phyloP scores from a whole-genome alignment of 2,329 filamentous ascomycete species.

The Xylariaceae sp. region DNA sequence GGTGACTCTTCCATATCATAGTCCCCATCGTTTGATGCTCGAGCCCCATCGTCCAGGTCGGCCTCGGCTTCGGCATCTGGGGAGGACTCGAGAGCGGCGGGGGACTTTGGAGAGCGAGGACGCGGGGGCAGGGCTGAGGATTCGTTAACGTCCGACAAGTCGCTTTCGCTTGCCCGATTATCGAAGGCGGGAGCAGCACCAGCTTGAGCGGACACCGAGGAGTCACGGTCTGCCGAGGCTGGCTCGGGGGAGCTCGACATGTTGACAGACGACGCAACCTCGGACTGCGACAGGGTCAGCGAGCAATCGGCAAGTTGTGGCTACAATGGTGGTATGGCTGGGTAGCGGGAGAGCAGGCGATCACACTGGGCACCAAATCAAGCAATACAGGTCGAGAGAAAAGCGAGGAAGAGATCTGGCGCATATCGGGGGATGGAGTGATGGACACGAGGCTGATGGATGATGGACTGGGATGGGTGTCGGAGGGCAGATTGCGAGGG shows the following conservation, averaged over 20 bases:
- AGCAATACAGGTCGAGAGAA: constrained; percentile 34
- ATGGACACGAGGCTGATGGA: constrained; percentile 47
- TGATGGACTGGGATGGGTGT: constrained; percentile 40
- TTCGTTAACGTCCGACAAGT: constrained; percentile 69
- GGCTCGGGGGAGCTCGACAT: constrained; percentile 61
- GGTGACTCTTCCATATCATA: constrained; percentile 68
- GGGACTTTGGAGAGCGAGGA: constrained; percentile 41
- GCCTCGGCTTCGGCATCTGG: constrained; percentile 35
- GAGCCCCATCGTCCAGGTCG: constrained; percentile 38
- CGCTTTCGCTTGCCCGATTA: constrained; percentile 61
- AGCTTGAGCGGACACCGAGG: constrained; percentile 51
- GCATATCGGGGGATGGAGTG: constrained; percentile 36
- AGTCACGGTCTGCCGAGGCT: constrained; percentile 64
- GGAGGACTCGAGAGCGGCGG: constrained; percentile 29
- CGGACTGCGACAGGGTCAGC: constrained; percentile 52
- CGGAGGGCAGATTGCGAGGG: constrained; percentile 17
- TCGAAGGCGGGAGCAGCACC: constrained; percentile 34
- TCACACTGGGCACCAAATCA: constrained; percentile 27
- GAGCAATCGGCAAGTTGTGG: constrained; percentile 21
- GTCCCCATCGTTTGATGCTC: constrained; percentile 65
- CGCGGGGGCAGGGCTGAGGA: constrained; percentile 40
- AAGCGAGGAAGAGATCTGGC: constrained; percentile 31
- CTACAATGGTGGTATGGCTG: constrained; percentile 19
- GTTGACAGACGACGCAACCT: constrained; percentile 50
- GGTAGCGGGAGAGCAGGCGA: constrained; percentile 33